phyloP scores from a whole-genome alignment of 208 protist species.

The Acanthamoeba healyi region DNA sequence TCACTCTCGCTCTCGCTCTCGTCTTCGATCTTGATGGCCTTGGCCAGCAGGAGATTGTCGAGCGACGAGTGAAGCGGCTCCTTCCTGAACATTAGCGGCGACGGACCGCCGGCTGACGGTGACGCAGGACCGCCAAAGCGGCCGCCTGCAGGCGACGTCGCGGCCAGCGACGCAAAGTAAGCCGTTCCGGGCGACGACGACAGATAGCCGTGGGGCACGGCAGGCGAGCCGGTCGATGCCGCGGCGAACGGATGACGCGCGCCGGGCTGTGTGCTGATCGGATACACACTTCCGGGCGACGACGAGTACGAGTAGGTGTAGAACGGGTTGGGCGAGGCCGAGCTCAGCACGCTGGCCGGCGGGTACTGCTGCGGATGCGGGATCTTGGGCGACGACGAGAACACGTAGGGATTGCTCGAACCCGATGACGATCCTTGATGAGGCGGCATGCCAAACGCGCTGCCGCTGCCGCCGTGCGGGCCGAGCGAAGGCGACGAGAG shows the following conservation, averaged over 20 bases:
- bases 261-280: neutral
- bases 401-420: neutral
- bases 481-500: neutral
- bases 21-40: conserved; percentile 36
- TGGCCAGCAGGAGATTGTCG: neutral
- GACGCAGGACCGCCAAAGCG: neutral
- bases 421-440: too few species aligned
- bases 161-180: neutral
- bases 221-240: neutral
- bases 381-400: neutral
- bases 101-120: neutral
- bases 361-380: conserved; percentile 18
- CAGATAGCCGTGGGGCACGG: neutral
- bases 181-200: neutral
- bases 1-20: neutral
- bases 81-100: neutral
- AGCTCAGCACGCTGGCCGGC: neutral
- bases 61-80: neutral
- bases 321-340: neutral
- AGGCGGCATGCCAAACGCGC: too few species aligned
- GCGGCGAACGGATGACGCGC: neutral
- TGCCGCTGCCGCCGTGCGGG: too few species aligned
- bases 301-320: conserved; percentile 18
- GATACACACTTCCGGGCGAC: neutral
- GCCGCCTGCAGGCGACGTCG: too few species aligned